A percentile compares a stretch with the other conserved stretches of the same genome.
These are phyloP conservation scores for Phytomonas serpens DNA, from an alignment of 208 protist species.

Conservation along the genomic window DNA sequence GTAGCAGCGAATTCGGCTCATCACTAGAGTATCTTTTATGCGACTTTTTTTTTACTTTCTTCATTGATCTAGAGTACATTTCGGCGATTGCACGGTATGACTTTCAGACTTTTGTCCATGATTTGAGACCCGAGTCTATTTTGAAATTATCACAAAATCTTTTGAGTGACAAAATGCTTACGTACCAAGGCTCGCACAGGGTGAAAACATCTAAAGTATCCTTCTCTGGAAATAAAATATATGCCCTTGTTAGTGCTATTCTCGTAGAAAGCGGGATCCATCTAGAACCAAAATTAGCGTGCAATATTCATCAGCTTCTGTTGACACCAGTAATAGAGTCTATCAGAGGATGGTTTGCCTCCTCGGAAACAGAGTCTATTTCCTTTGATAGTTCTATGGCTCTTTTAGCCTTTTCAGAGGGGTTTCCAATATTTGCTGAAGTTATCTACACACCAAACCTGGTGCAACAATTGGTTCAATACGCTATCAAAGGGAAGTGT, in stretches of 20 bases:
- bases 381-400: not conserved
- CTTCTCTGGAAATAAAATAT: not conserved
- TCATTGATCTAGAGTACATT: not conserved
- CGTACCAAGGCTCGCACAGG: not conserved
- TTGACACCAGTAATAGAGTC: not conserved
- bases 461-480: not conserved
- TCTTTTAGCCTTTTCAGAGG: constrained; percentile 3
- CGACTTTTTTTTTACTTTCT: not conserved
- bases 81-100: not conserved
- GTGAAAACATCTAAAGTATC: not conserved
- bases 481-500: not conserved
- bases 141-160: not conserved
- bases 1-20: not conserved
- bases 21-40: not conserved
- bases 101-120: not conserved
- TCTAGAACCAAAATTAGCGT: not conserved
- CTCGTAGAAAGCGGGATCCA: not conserved
- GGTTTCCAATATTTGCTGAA: not conserved
- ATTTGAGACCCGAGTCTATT: not conserved
- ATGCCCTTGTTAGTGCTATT: not conserved
- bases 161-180: not conserved
- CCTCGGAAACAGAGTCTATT: not conserved
- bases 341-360: not conserved
- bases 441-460: not conserved
- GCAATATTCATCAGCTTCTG: not conserved